These are phyloP conservation scores for Leccinum variabile DNA, from an alignment of 1,284 basidiomycete species.

Conservation along the genomic window DNA sequence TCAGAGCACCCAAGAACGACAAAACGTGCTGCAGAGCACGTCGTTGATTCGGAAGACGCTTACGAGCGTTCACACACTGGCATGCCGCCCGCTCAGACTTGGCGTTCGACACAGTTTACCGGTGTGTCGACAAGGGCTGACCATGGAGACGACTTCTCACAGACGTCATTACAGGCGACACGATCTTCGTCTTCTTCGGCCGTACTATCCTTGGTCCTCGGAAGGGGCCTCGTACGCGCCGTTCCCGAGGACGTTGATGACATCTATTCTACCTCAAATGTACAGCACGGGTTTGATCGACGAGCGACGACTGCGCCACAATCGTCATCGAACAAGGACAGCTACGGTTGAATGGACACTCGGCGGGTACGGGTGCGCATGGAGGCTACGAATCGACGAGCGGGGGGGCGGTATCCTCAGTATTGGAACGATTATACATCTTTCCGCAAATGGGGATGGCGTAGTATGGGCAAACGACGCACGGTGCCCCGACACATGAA, in stretches of 20 bases:
- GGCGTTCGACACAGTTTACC: conserved; percentile 31
- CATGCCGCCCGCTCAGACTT: conserved; percentile 29
- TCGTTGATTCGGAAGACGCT: conserved; percentile 35
- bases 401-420: conserved; percentile 45
- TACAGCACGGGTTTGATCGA: conserved; percentile 69
- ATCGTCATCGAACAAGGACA: conserved; percentile 19
- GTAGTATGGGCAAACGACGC: conserved; percentile 33
- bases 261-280: conserved; percentile 62
- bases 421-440: conserved; percentile 65
- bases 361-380: conserved; percentile 11
- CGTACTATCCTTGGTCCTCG: conserved; percentile 53
- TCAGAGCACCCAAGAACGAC: conserved; percentile 40
- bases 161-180: conserved; percentile 7
- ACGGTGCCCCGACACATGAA: conserved; percentile 13
- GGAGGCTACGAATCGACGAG: conserved; percentile 23
- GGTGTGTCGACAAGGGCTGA: conserved; percentile 16
- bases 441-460: conserved; percentile 52
- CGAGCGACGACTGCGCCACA: conserved; percentile 31
- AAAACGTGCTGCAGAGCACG: conserved; percentile 37
- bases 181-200: conserved; percentile 20
- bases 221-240: conserved; percentile 38
- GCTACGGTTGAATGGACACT: conserved; percentile 19
- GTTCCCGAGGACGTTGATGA: conserved; percentile 48
- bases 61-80: conserved; percentile 33
- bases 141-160: conserved; percentile 17